Conservation (phyloP, 176 grass and related monocot genomes). For the Oryza coarctata region DNA sequence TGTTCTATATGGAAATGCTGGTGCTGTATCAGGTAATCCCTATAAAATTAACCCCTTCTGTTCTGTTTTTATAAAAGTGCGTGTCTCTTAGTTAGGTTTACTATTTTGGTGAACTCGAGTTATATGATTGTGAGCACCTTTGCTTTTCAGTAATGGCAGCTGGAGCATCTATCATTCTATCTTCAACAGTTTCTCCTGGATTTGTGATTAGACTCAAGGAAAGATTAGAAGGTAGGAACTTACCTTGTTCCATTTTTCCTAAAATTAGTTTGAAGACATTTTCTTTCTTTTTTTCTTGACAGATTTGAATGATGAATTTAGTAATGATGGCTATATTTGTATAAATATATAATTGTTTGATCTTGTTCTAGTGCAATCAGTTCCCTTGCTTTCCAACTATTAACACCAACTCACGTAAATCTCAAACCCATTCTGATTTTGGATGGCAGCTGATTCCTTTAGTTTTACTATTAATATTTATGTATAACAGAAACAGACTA, state of each 20-base stretch:
- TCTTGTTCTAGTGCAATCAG: background rate
- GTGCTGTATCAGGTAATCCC: constrained; percentile 71
- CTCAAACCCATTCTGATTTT: constrained; percentile 10
- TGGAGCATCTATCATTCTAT: constrained; percentile 85
- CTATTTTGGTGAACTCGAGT: constrained; percentile 14
- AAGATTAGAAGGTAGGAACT: constrained; percentile 73
- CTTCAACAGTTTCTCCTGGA: constrained; percentile 94
- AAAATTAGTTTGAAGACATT: background rate
- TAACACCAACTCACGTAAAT: constrained; percentile 4
- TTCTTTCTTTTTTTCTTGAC: background rate
- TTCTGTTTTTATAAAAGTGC: constrained; percentile 8
- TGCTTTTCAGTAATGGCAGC: constrained; percentile 54
- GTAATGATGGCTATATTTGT: background rate
- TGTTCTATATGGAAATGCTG: constrained; percentile 83
- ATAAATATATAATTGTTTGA: background rate
- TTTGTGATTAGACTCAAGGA: constrained; percentile 66
- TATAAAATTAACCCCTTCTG: constrained; percentile 21
- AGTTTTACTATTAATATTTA: constrained; percentile 6
- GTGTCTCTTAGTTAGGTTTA: constrained; percentile 1
- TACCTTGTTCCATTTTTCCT: constrained; percentile 2
- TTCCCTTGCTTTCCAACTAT: constrained; percentile 2
- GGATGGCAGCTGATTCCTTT: background rate
- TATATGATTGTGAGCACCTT: constrained; percentile 24
- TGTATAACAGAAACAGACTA: constrained; percentile 18
- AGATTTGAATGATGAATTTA: background rate